These are phyloP conservation scores for Scedosporium aurantiacum DNA, from an alignment of 2,329 filamentous ascomycete genomes.

Conservation along the genomic window DNA sequence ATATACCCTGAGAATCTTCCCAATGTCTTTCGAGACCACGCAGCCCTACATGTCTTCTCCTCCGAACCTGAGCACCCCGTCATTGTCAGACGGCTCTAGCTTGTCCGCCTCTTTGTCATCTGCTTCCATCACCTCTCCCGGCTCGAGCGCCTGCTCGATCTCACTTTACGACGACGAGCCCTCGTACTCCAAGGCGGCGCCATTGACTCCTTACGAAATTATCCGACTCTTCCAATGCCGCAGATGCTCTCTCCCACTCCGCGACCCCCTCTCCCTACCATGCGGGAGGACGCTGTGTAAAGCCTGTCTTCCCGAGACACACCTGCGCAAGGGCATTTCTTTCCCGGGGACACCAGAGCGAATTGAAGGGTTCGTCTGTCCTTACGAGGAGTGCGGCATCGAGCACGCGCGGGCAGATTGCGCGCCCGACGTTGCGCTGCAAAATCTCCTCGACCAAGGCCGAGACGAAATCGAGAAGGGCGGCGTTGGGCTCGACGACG, in stretches of 20 bases:
- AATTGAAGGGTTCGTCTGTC: slow-evolving; percentile 62
- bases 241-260: slow-evolving; percentile 58
- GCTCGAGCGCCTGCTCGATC: background rate
- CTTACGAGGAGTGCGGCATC: slow-evolving; percentile 51
- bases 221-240: slow-evolving; percentile 69
- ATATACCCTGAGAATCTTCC: background rate
- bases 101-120: background rate
- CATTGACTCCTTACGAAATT: background rate
- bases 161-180: background rate
- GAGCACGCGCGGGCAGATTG: slow-evolving; percentile 73
- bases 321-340: slow-evolving; percentile 58
- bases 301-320: slow-evolving; percentile 57
- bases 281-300: slow-evolving; percentile 74
- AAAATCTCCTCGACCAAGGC: slow-evolving; percentile 56
- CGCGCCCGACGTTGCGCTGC: slow-evolving; percentile 62
- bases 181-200: background rate
- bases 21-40: background rate
- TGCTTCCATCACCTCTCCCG: background rate
- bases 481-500: slow-evolving; percentile 18
- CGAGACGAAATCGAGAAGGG: slow-evolving; percentile 35
- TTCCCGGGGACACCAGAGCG: slow-evolving; percentile 62
- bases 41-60: background rate
- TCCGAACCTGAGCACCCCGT: background rate
- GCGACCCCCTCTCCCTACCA: slow-evolving; percentile 62
- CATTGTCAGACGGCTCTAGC: background rate